Base-by-base conservation (phyloP, 371 early-diverging fungal species). In the Chytridium lagenaria region DNA sequence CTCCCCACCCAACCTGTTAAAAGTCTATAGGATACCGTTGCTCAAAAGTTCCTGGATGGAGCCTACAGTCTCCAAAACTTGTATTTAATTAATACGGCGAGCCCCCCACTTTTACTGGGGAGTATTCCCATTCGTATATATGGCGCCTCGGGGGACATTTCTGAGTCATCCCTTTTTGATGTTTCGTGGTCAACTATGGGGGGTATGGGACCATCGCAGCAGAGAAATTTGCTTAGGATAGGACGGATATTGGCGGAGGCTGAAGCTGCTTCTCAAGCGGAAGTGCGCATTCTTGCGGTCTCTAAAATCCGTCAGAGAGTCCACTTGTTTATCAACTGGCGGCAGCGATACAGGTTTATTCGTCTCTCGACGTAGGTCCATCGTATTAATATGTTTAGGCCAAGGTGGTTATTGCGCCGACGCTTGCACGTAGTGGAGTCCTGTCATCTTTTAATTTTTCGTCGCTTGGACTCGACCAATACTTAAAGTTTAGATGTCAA, bases 381-480 rank as follows among this genome's bases (percentile, higher is more conserved):
- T n/a, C 26, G 12, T 40, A 2, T 28, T 34, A 31, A 7, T 31
- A 30, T 61, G 5, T 40, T 37, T 66, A 66, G 66, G 66, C 28
- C 15, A 40, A 38, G 44, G 12, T 28, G 15, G 66, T 66, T 16
- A 37, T 66, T 40, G 49, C 66, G 10, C 66, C 66, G 12, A 44
- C 10, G 5, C 66, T 66, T 16, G 5, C 19, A 26, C 38, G 28
- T 28, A 40, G 30, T 36, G 37, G 34, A 2, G 16, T n/a, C 16
- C 15, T 66, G 2, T 66, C 66, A 10, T 23, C 44, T 28, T 66
- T 66, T 40, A 66, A 66, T 30, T 66, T 66, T 44, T 37, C 66
- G 2, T 66, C 66, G 2, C 38, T 66, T 40, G 66, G 66, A 2
- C 66, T 66, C n/a, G 40, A 66, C 30, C 66, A 66, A 37, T 66